Evolutionary conservation across 2,329 filamentous ascomycete genomes (phyloP).

Genomic region (Aureobasidium uvarum): DNA sequence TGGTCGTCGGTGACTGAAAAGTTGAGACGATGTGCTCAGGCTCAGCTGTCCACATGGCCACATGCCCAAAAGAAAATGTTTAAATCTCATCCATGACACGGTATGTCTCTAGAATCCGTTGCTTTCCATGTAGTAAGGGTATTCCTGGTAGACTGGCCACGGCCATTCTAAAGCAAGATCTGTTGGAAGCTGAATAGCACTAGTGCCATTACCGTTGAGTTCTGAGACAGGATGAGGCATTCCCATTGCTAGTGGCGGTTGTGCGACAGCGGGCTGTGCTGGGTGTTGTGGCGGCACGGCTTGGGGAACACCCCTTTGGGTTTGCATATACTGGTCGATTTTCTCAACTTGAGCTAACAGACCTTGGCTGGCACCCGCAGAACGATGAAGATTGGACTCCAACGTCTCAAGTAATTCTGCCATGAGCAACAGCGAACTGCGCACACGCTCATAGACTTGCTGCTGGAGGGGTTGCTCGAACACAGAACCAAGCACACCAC

Average conservation of each 20-base stretch:
- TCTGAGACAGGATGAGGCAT: neutral
- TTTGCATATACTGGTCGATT: constrained; percentile 48
- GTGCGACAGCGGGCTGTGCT: neutral
- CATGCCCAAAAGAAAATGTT: neutral
- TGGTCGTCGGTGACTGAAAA: no score
- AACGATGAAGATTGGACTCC: constrained; percentile 45
- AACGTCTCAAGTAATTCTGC: constrained; percentile 49
- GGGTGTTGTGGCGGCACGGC: neutral
- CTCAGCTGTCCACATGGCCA: neutral
- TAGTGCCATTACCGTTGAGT: neutral
- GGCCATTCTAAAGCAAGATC: constrained; percentile 15
- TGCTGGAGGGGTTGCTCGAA: constrained; percentile 48
- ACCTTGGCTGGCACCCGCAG: constrained; percentile 42
- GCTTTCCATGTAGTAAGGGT: constrained; percentile 10
- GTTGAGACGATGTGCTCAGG: neutral
- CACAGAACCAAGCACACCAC: constrained; percentile 50
- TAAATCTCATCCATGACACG: neutral
- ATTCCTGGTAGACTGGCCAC: constrained; percentile 17
- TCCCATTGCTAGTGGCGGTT: neutral
- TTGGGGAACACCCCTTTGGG: constrained; percentile 35
- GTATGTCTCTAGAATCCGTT: neutral
- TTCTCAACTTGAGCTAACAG: constrained; percentile 45
- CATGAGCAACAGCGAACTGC: constrained; percentile 46
- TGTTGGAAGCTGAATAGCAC: neutral
- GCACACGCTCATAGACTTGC: constrained; percentile 44